Evolutionary conservation across 1,284 basidiomycete genomes (phyloP).

Genomic region (Trametes polyzona): DNA sequence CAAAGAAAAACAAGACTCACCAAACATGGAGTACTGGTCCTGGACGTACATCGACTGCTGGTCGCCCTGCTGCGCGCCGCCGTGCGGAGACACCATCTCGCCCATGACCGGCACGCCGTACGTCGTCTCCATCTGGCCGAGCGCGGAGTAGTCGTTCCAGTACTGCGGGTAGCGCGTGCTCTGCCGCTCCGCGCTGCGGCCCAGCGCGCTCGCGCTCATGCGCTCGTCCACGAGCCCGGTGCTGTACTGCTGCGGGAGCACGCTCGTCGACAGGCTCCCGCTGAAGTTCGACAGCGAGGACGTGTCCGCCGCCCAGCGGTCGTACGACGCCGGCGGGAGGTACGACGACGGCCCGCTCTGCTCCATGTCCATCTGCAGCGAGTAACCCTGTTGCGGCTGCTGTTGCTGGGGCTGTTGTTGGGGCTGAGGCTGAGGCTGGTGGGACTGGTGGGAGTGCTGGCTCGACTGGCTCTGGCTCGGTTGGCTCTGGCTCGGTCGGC

Average conservation of each 20-base stretch:
- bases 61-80: slow-evolving; percentile 22
- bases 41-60: slow-evolving; percentile 33
- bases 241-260: slow-evolving; percentile 71
- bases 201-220: slow-evolving; percentile 24
- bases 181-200: slow-evolving; percentile 28
- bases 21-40: slow-evolving; percentile 39
- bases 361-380: slow-evolving; percentile 29
- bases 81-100: slow-evolving; percentile 30
- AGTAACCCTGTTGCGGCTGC: slow-evolving; percentile 19
- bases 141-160: slow-evolving; percentile 65
- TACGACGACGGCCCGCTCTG: slow-evolving; percentile 29
- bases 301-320: slow-evolving; percentile 54
- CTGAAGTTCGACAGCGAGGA: slow-evolving; percentile 41
- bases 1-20: slow-evolving; percentile 29
- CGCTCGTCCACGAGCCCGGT: slow-evolving; percentile 59
- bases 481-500: not conserved
- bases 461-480: not conserved
- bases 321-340: slow-evolving; percentile 47
- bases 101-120: slow-evolving; percentile 40
- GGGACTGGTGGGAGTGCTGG: not conserved
- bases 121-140: slow-evolving; percentile 56
- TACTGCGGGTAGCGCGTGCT: slow-evolving; percentile 52
- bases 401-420: slow-evolving; percentile 14
- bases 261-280: slow-evolving; percentile 60
- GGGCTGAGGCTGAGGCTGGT: too few relatives aligned